Evolutionary conservation across 2,329 filamentous ascomycete species (phyloP).

Genomic region (Eutypa lata): DNA sequence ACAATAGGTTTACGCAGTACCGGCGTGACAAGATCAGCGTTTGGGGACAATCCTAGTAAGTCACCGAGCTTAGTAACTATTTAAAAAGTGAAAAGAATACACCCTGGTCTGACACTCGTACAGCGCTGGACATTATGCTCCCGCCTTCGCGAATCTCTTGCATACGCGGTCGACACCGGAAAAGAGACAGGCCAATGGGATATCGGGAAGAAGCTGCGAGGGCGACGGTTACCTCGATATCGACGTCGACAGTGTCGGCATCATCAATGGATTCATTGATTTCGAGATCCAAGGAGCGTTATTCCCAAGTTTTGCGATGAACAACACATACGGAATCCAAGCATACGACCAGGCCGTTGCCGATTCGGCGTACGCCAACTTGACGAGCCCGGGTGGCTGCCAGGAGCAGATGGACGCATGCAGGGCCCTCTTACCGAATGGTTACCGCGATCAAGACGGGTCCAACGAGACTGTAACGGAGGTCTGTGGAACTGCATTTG

Average conservation of each 20-base stretch:
- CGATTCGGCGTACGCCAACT: not conserved
- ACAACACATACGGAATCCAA: conserved; percentile 11
- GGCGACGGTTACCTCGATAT: conserved; percentile 4
- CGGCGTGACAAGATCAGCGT: conserved; percentile 39
- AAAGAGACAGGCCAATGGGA: not conserved
- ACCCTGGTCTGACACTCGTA: not conserved
- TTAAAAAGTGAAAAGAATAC: not conserved
- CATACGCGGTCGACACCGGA: conserved; percentile 3
- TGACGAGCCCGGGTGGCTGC: conserved; percentile 5
- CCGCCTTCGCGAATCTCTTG: conserved; percentile 11
- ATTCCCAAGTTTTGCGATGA: conserved; percentile 3
- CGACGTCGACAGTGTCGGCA: conserved; percentile 10
- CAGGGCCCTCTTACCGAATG: conserved; percentile 24
- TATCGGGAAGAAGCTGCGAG: not conserved
- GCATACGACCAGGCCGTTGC: conserved; percentile 1
- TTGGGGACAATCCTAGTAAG: conserved; percentile 32
- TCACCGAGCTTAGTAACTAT: not conserved
- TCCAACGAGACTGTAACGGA: not conserved
- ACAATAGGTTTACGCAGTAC: conserved; percentile 43
- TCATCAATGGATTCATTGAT: conserved; percentile 11
- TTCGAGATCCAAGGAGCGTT: conserved; percentile 2
- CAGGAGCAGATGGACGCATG: conserved; percentile 5
- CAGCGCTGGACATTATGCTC: conserved; percentile 16
- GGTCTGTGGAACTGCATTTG: conserved; percentile 3
- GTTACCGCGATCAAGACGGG: conserved; percentile 39